Evolutionary conservation across 2,329 filamentous ascomycete genomes (phyloP), one percentile per base, ranked within the genome.

Genomic region (Harringtonia lauricola): DNA sequence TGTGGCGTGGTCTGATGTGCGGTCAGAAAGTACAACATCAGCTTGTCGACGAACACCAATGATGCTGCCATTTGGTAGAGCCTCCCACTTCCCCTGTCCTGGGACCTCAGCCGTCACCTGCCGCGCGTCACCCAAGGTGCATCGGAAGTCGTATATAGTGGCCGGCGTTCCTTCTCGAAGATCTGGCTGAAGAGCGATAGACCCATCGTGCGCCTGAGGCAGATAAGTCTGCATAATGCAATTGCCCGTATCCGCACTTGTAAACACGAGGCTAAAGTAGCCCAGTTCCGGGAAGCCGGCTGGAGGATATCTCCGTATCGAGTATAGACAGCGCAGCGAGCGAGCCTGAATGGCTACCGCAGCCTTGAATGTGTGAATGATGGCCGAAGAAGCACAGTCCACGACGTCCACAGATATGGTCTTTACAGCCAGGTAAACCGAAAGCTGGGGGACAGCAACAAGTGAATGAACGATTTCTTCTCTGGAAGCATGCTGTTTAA

Each of bases 21-120:
- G 19, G 14, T 18, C 22, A 8, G 44, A 36, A 10, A 35, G 21
- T 31, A 41, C 39, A 21, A 9, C 17, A 3, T 12, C 10, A 3
- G 46, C 36, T 51, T n/a, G 47, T 37, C 33, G 72, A 26, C 81
- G 68, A 13, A 86, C 65, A 0, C 83, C 83, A 1, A 85, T 64
- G 10, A 85, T 64, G 43, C 73, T 74, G 1, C 79, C 76, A 28
- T 71, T 71, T 1, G 70, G 66, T 8, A 84, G 64, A 2, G 75
- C 64, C 47, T 80, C 74, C 82, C 82, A 87, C 0, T 64, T 57
- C 0, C 83, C 83, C 0, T 80, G 79, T 31, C 80, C 72, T n/a
- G 67, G 59, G 8, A 86, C 66, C 9, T 64, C 67, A 38, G 72
- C 70, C 33, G 63, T 69, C 3, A 66, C 59, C 51, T 77, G 70